Evolutionary conservation across 179 eudicot genomes (phyloP).

Genomic region (Patellifolia procumbens): DNA sequence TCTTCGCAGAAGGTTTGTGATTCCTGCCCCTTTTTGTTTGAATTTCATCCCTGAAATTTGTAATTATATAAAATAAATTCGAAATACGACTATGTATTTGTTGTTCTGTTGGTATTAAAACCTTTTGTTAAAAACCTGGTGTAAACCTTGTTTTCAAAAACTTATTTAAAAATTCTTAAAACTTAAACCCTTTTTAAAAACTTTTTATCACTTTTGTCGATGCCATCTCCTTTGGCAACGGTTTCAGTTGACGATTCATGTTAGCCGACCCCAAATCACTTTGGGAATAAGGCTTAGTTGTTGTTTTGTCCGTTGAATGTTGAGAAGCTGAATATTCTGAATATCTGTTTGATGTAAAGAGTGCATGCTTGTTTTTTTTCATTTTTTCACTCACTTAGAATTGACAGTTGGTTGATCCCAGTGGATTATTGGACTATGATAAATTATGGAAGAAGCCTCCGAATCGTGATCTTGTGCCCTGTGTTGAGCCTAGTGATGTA

Average conservation of each 20-base stretch:
- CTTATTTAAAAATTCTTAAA: too few species aligned
- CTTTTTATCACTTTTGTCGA: too few species aligned
- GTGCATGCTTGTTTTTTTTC: conserved; percentile 41
- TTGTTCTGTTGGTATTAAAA: too few species aligned
- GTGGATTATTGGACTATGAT: conserved; percentile 40
- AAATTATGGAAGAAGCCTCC: conserved; percentile 89
- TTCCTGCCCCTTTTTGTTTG: conserved; percentile 9
- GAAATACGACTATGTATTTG: too few species aligned
- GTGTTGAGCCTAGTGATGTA: conserved; percentile 55
- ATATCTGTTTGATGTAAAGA: conserved; percentile 10
- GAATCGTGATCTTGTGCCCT: conserved; percentile 71
- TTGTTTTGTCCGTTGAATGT: background rate
- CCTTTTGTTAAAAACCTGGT: too few species aligned
- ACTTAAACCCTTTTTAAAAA: too few species aligned
- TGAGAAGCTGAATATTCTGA: conserved; percentile 11
- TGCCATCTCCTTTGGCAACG: too few species aligned
- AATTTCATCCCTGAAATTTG: background rate
- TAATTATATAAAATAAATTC: too few species aligned
- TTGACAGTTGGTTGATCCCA: conserved; percentile 75
- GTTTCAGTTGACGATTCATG: too few species aligned
- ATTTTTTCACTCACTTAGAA: conserved; percentile 75
- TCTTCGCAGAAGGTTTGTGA: conserved; percentile 59
- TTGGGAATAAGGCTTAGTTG: too few species aligned
- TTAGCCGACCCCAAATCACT: too few species aligned
- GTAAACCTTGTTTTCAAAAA: too few species aligned